Conservation (phyloP, 305 asterid genomes). For the Petunia hybrid region DNA sequence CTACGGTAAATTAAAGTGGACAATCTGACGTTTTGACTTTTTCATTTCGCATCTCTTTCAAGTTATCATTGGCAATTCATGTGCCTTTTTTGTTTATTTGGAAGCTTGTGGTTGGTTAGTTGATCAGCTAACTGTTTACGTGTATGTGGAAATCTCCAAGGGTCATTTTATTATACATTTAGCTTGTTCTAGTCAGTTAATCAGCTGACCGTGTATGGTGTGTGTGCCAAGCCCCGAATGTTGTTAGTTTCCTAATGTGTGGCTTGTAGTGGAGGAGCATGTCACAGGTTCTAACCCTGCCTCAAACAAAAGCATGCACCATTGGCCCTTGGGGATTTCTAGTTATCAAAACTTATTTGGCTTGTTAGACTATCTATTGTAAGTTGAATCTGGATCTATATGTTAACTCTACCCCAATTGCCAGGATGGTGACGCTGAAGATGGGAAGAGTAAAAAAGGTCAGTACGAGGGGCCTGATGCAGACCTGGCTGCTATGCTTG, state of each 20-base stretch:
- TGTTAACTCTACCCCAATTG: conserved; percentile 35
- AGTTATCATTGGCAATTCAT: background rate
- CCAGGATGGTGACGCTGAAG: conserved; percentile 84
- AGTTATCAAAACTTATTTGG: too few species aligned
- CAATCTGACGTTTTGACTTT: conserved; percentile 15
- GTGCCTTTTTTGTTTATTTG: background rate
- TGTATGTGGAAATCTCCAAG: background rate
- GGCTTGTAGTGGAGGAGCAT: background rate
- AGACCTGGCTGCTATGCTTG: conserved; percentile 99
- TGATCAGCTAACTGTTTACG: background rate
- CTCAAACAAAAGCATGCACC: too few species aligned
- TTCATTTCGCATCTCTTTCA: background rate
- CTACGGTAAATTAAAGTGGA: conserved; percentile 59
- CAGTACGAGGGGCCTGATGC: conserved; percentile 98
- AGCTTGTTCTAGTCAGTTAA: background rate
- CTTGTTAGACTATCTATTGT: background rate
- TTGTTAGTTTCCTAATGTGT: background rate
- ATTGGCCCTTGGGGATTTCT: too few species aligned
- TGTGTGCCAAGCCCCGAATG: background rate
- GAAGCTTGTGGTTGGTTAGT: conserved; percentile 9
- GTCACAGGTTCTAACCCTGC: too few species aligned
- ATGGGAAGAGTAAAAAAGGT: conserved; percentile 66
- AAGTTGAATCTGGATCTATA: background rate
- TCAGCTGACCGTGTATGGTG: background rate
- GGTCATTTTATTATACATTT: background rate